phyloP scores from a whole-genome alignment of 371 early-diverging fungal species.

The Coemansia sp. region DNA sequence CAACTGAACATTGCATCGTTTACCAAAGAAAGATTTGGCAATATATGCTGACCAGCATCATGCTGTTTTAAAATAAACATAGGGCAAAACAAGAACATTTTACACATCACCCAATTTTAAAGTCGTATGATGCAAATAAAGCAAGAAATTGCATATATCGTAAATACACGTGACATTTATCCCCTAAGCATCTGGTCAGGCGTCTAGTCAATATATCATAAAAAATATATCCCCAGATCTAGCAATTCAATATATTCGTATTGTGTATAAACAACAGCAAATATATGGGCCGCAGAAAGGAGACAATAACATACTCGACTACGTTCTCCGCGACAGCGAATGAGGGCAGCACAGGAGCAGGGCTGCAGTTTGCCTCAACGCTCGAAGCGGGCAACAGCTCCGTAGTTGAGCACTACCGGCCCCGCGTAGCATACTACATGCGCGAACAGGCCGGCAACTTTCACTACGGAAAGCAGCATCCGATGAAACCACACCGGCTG shows the following conservation, averaged over 20 bases:
- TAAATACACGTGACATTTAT: background rate
- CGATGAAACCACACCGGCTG: slow-evolving; percentile 96
- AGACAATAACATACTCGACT: slow-evolving; percentile 38
- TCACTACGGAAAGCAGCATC: slow-evolving; percentile 90
- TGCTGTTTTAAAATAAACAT: too few relatives aligned
- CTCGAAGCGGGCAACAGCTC: slow-evolving; percentile 8
- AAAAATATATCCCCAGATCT: background rate
- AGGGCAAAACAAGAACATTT: background rate
- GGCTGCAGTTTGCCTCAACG: slow-evolving; percentile 33
- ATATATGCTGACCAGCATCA: background rate
- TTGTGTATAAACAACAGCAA: background rate
- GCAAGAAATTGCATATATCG: background rate
- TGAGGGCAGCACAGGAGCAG: slow-evolving; percentile 29
- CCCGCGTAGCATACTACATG: slow-evolving; percentile 82
- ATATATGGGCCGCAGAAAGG: slow-evolving; percentile 43
- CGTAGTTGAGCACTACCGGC: slow-evolving; percentile 47
- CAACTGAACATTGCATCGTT: background rate
- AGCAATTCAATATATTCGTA: background rate
- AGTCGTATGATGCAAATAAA: background rate
- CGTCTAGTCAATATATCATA: background rate
- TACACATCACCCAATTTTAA: background rate
- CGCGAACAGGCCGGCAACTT: slow-evolving; percentile 84
- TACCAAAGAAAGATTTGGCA: background rate
- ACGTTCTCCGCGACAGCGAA: slow-evolving; percentile 34
- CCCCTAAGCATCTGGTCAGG: background rate